Conservation (phyloP, 768 basidiomycete species). For the Lanmaoa rubissima region DNA sequence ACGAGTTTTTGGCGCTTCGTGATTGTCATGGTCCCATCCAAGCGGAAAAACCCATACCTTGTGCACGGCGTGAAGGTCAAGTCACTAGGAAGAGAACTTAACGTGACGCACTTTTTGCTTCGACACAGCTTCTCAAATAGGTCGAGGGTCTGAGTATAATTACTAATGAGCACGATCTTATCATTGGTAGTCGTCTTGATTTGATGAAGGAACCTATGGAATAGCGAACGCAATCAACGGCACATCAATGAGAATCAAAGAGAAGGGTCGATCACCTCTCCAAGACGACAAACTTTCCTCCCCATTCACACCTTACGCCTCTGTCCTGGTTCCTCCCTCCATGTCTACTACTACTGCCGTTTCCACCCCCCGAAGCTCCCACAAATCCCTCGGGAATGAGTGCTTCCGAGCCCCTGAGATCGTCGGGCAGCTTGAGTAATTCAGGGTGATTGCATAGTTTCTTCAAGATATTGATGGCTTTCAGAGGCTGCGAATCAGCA, state of each 20-base stretch:
- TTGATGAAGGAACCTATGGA: constrained; percentile 74
- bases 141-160: constrained; percentile 94
- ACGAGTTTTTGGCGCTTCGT: constrained; percentile 93
- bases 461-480: constrained; percentile 92
- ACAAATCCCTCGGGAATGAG: constrained; percentile 80
- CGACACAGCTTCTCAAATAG: constrained; percentile 88
- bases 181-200: constrained; percentile 80
- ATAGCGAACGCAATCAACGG: neutral
- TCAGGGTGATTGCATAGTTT: constrained; percentile 97
- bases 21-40: constrained; percentile 95
- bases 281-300: constrained; percentile 91
- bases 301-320: constrained; percentile 71
- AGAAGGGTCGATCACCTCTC: constrained; percentile 58
- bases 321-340: constrained; percentile 39
- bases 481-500: constrained; percentile 87
- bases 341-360: constrained; percentile 36
- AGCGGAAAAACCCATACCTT: constrained; percentile 86
- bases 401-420: constrained; percentile 77
- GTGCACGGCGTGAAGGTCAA: neutral
- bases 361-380: constrained; percentile 39
- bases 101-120: constrained; percentile 64
- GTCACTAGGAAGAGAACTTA: neutral
- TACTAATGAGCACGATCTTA: constrained; percentile 96
- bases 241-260: neutral
- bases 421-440: constrained; percentile 79